These are phyloP conservation scores for Kodamaea suecica DNA, from an alignment of 1,139 yeast genomes.

Conservation along the genomic window DNA sequence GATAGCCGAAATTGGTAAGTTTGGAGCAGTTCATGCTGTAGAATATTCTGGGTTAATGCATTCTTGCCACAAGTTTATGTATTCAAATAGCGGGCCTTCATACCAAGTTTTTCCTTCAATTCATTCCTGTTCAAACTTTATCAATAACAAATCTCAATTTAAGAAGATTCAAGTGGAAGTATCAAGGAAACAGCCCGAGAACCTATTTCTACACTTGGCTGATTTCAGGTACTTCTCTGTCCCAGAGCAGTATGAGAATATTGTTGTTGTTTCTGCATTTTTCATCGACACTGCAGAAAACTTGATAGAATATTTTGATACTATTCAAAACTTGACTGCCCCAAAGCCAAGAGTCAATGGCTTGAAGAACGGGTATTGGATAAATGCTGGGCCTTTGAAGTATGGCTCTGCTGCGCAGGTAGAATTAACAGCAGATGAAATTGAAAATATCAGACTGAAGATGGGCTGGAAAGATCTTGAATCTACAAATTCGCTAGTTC, in stretches of 20 bases:
- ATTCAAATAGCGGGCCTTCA: slow-evolving; percentile 18
- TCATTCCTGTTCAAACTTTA: slow-evolving; percentile 72
- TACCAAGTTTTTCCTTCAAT: slow-evolving; percentile 57
- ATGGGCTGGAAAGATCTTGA: slow-evolving; percentile 66
- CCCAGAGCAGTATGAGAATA: slow-evolving; percentile 34
- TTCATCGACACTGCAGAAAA: slow-evolving; percentile 89
- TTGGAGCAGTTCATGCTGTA: slow-evolving; percentile 57
- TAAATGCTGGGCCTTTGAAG: slow-evolving; percentile 82
- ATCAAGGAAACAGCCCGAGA: slow-evolving; percentile 34
- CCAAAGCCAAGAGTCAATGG: slow-evolving; percentile 28
- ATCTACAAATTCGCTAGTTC: slow-evolving; percentile 34
- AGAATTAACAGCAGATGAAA: slow-evolving; percentile 67
- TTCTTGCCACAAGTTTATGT: slow-evolving; percentile 56
- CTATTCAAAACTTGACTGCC: slow-evolving; percentile 47
- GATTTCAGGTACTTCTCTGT: slow-evolving; percentile 59
- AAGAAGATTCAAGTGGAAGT: slow-evolving; percentile 36
- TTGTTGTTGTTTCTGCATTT: slow-evolving; percentile 67
- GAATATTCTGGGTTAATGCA: slow-evolving; percentile 76
- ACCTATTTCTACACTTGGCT: slow-evolving; percentile 51
- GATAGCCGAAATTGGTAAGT: slow-evolving; percentile 38
- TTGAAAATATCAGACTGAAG: slow-evolving; percentile 43
- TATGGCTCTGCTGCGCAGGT: slow-evolving; percentile 85
- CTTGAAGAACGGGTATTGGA: slow-evolving; percentile 59
- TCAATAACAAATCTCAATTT: slow-evolving; percentile 48
- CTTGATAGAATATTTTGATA: slow-evolving; percentile 64